These are phyloP conservation scores for Mortierella sp. DNA, from an alignment of 371 early-diverging fungal genomes.

Conservation along the genomic window DNA sequence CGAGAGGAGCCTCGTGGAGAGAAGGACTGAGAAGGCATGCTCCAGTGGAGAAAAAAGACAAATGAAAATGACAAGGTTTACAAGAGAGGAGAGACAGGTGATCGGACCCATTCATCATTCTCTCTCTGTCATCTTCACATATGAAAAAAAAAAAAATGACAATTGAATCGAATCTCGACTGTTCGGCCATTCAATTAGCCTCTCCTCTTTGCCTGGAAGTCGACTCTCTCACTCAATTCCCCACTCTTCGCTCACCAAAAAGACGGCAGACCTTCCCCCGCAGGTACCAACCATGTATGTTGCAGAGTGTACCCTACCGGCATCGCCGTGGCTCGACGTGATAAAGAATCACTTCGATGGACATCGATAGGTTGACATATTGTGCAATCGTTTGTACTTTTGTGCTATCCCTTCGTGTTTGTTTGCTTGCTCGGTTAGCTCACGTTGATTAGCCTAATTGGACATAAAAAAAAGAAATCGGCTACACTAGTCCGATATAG, in stretches of 20 bases:
- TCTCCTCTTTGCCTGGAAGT: too few relatives aligned
- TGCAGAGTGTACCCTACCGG: background rate
- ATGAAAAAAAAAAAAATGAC: too few relatives aligned
- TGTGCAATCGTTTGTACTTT: too few relatives aligned
- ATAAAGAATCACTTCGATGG: background rate
- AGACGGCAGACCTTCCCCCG: background rate
- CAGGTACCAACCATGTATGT: slow-evolving; percentile 6
- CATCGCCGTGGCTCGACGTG: too few relatives aligned
- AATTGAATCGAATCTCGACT: too few relatives aligned
- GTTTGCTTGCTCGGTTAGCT: too few relatives aligned
- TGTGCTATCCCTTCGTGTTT: too few relatives aligned
- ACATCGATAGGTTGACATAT: too few relatives aligned
- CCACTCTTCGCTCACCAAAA: background rate
- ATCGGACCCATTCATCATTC: background rate
- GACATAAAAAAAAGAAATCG: background rate
- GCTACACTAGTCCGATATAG: too few relatives aligned
- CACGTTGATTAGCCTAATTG: background rate
- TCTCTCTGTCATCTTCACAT: too few relatives aligned
- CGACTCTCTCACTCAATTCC: background rate
- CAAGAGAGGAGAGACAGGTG: background rate
- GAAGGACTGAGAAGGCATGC: background rate
- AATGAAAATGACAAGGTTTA: too few relatives aligned
- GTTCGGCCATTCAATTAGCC: too few relatives aligned
- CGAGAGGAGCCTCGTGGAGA: background rate
- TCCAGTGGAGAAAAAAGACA: slow-evolving; percentile 3